Evolutionary conservation across 2,329 filamentous ascomycete species (phyloP).

Genomic region (Xylaria sp.): DNA sequence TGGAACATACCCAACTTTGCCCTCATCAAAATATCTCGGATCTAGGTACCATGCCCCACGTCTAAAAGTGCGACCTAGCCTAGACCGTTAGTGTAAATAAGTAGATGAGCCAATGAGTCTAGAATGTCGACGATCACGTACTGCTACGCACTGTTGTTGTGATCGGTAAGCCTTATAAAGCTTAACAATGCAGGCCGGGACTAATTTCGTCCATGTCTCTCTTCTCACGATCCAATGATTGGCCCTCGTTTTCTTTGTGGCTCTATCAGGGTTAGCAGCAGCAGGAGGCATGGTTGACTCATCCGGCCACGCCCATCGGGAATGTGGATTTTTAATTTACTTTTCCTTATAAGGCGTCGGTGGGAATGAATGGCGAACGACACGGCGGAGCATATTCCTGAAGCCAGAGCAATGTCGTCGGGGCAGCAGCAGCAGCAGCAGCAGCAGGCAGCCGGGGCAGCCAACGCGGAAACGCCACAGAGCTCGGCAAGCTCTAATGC

Average conservation of each 20-base stretch:
- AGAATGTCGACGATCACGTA: not conserved
- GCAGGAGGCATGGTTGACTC: not conserved
- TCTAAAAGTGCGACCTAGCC: not conserved
- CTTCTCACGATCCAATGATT: conserved; percentile 1
- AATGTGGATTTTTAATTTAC: not conserved
- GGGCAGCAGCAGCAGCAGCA: conserved; percentile 9
- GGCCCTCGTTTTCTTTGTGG: not conserved
- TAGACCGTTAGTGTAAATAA: not conserved
- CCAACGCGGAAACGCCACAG: conserved; percentile 25
- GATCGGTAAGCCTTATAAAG: conserved; percentile 25
- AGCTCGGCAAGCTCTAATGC: conserved; percentile 30
- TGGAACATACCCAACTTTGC: not conserved
- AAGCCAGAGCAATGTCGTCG: conserved; percentile 33
- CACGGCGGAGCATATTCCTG: conserved; percentile 22
- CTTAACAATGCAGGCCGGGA: not conserved
- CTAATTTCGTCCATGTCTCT: conserved; percentile 10
- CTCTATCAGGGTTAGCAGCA: conserved; percentile 6
- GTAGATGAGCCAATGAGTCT: conserved; percentile 18
- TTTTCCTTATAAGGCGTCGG: not conserved
- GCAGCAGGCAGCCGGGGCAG: conserved; percentile 3
- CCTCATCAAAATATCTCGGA: not conserved
- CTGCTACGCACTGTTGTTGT: conserved; percentile 7
- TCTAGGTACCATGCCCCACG: conserved; percentile 19
- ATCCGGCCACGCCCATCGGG: not conserved
- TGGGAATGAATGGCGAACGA: conserved; percentile 32